Conservation (phyloP, 768 basidiomycete species). For the Chiua virens region DNA sequence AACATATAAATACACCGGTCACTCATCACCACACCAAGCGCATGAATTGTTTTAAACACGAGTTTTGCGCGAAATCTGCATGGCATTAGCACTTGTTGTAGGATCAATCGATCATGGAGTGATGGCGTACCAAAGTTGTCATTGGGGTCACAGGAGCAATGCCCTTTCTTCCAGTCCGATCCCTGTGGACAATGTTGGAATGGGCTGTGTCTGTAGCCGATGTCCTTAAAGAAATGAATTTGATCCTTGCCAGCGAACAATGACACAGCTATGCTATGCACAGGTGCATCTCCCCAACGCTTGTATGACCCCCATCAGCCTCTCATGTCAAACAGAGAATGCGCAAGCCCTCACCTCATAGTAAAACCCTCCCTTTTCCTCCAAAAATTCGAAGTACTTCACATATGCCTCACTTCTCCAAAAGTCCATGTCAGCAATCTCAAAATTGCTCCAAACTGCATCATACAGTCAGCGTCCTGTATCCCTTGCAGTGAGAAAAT, state of each 20-base stretch:
- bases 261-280: slow-evolving; percentile 89
- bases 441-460: slow-evolving; percentile 91
- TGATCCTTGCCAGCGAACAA: slow-evolving; percentile 86
- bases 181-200: slow-evolving; percentile 92
- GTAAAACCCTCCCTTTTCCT: slow-evolving; percentile 82
- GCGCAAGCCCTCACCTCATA: slow-evolving; percentile 57
- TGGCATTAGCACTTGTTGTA: slow-evolving; percentile 3
- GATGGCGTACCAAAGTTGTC: slow-evolving; percentile 68
- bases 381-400: slow-evolving; percentile 82
- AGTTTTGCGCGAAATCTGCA: slow-evolving; percentile 28
- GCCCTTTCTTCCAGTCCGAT: slow-evolving; percentile 70
- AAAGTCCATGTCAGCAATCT: slow-evolving; percentile 82
- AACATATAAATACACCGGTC: not conserved
- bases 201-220: slow-evolving; percentile 90
- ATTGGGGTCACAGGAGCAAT: slow-evolving; percentile 79
- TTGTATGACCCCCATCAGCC: slow-evolving; percentile 28
- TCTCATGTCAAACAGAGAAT: not conserved
- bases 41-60: slow-evolving; percentile 29
- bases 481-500: not conserved
- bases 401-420: slow-evolving; percentile 83
- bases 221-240: slow-evolving; percentile 94
- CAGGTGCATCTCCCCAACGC: slow-evolving; percentile 95
- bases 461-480: not conserved
- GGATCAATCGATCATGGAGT: not conserved
- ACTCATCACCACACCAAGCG: slow-evolving; percentile 21